phyloP scores from a whole-genome alignment of 805 yeast genomes.

The Wickerhamomyces chambardii region DNA sequence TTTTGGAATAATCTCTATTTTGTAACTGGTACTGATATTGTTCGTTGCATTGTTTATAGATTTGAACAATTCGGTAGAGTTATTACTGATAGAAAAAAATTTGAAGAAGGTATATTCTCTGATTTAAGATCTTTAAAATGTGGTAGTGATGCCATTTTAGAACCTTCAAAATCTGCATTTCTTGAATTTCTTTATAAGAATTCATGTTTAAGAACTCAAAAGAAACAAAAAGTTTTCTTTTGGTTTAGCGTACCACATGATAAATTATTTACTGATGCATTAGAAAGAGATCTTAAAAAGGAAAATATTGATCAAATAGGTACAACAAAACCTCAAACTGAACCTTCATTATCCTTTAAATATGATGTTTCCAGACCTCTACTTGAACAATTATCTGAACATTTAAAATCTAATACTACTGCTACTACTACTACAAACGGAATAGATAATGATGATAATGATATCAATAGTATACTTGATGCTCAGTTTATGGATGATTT shows the following conservation, averaged over 20 bases:
- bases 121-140: conserved; percentile 82
- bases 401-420: no score
- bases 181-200: conserved; percentile 78
- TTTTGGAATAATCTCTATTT: conserved; percentile 86
- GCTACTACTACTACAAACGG: conserved; percentile 5
- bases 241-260: conserved; percentile 98
- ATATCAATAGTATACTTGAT: no score
- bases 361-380: conserved; percentile 47
- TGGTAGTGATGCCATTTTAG: conserved; percentile 81
- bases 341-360: conserved; percentile 73
- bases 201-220: conserved; percentile 85
- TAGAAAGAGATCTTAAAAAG: conserved; percentile 84
- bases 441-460: neutral
- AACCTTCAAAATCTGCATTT: conserved; percentile 79
- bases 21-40: conserved; percentile 94
- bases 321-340: conserved; percentile 63
- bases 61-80: conserved; percentile 86
- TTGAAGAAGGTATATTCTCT: conserved; percentile 93
- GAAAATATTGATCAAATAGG: conserved; percentile 54
- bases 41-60: conserved; percentile 81
- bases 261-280: conserved; percentile 82
- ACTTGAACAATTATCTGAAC: conserved; percentile 41
- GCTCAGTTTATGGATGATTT: no score
- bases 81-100: conserved; percentile 80
- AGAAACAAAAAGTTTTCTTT: conserved; percentile 92